Evolutionary conservation across 2,329 filamentous ascomycete species (phyloP).

Genomic region (Aspergillus tanneri): DNA sequence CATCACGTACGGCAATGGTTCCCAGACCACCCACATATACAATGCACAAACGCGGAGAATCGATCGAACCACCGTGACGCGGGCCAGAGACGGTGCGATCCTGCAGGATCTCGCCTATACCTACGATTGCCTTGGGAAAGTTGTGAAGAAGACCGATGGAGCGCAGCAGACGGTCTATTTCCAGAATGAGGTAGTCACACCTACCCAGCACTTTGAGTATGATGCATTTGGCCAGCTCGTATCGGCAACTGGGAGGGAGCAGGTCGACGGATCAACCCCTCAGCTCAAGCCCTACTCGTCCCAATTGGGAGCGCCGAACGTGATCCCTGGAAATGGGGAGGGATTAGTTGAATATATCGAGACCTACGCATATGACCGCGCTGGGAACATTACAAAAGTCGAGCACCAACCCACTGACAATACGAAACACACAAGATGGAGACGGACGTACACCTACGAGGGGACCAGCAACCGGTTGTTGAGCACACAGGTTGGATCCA

Average conservation of each 20-base stretch:
- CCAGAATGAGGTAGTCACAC: not conserved
- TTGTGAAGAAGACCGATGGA: not conserved
- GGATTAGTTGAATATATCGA: too few species aligned
- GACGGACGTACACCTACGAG: too few species aligned
- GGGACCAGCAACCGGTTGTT: too few species aligned
- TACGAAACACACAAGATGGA: too few species aligned
- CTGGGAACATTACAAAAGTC: too few species aligned
- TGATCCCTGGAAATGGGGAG: too few species aligned
- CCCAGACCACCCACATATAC: not conserved
- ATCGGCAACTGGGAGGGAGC: not conserved
- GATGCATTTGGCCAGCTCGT: not conserved
- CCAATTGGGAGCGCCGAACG: too few species aligned
- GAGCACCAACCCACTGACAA: too few species aligned
- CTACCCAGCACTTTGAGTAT: not conserved
- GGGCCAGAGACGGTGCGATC: not conserved
- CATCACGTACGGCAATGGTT: not conserved
- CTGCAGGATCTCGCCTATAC: not conserved
- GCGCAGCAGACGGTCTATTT: slow-evolving; percentile 3
- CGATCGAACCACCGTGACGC: not conserved
- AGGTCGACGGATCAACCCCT: too few species aligned
- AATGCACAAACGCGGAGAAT: not conserved
- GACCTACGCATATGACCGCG: too few species aligned
- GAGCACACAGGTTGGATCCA: too few species aligned
- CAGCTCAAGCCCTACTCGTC: too few species aligned
- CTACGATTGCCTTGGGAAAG: not conserved